phyloP scores from a whole-genome alignment of 768 basidiomycete genomes.

The Leccinum rimulosum region DNA sequence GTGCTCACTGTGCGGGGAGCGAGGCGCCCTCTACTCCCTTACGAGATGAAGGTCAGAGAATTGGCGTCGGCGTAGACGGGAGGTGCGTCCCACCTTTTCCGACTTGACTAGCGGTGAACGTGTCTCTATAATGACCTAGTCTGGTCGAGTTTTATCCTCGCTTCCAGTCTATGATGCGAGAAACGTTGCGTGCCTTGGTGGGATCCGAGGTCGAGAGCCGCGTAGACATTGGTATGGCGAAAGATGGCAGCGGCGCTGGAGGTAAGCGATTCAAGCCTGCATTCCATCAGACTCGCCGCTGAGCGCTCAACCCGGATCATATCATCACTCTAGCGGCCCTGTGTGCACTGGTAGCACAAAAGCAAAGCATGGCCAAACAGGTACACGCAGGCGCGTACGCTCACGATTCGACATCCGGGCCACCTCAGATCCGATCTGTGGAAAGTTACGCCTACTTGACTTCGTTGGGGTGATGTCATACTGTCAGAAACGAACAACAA shows the following conservation, averaged over 20 bases:
- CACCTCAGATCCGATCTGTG: slow-evolving; percentile 14
- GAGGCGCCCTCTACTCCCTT: slow-evolving; percentile 23
- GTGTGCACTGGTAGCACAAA: slow-evolving; percentile 57
- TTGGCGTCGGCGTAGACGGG: slow-evolving; percentile 91
- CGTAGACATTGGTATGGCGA: slow-evolving; percentile 88
- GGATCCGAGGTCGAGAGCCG: slow-evolving; percentile 78
- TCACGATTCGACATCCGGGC: slow-evolving; percentile 2
- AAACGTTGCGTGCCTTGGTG: slow-evolving; percentile 70
- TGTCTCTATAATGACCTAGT: slow-evolving; percentile 37
- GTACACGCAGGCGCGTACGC: slow-evolving; percentile 2
- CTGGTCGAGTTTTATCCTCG: slow-evolving; percentile 90
- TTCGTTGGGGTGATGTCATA: slow-evolving; percentile 21
- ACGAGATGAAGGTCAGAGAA: slow-evolving; percentile 43
- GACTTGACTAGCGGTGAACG: not conserved
- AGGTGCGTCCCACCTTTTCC: slow-evolving; percentile 46
- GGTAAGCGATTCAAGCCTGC: slow-evolving; percentile 50
- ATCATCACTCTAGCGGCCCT: slow-evolving; percentile 62
- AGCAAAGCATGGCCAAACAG: slow-evolving; percentile 19
- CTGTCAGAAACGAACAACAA: not conserved
- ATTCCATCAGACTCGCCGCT: not conserved
- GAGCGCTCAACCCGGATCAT: not conserved
- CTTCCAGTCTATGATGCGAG: slow-evolving; percentile 73
- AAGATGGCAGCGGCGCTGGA: slow-evolving; percentile 96
- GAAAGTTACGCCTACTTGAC: slow-evolving; percentile 15
- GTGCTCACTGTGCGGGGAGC: slow-evolving; percentile 48